Conservation (phyloP, 2,329 filamentous ascomycete species). For the Aspergillus ibericus region DNA sequence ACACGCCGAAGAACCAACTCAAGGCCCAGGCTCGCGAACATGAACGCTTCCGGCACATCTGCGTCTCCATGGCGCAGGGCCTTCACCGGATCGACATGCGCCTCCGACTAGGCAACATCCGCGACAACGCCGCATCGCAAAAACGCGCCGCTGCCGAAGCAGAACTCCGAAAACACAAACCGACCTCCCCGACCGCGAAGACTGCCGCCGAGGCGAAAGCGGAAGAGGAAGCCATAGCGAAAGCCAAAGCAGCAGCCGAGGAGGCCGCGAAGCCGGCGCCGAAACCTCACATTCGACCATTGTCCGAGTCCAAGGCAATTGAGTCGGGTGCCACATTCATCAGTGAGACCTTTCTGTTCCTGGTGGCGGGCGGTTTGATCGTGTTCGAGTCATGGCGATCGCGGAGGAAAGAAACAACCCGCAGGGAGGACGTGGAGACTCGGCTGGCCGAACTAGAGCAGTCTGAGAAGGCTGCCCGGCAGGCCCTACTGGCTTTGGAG, state of each 20-base stretch:
- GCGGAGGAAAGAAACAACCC: slow-evolving; percentile 59
- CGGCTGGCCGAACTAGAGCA: slow-evolving; percentile 59
- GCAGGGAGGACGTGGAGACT: slow-evolving; percentile 62
- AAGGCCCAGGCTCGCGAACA: slow-evolving; percentile 69
- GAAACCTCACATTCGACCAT: slow-evolving; percentile 60
- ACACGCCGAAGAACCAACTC: slow-evolving; percentile 60
- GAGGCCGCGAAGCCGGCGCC: slow-evolving; percentile 50
- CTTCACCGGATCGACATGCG: slow-evolving; percentile 69
- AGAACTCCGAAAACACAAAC: slow-evolving; percentile 54
- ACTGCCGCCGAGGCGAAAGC: slow-evolving; percentile 61
- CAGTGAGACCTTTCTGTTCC: slow-evolving; percentile 65
- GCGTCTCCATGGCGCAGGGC: slow-evolving; percentile 62
- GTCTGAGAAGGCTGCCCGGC: slow-evolving; percentile 43
- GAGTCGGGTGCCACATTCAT: slow-evolving; percentile 70
- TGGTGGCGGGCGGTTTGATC: slow-evolving; percentile 63
- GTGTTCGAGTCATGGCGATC: slow-evolving; percentile 63
- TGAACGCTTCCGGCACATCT: slow-evolving; percentile 63
- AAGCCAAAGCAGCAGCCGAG: slow-evolving; percentile 42
- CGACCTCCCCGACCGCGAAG: slow-evolving; percentile 59
- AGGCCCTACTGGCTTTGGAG: slow-evolving; percentile 46
- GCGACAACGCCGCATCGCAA: slow-evolving; percentile 57
- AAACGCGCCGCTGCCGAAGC: slow-evolving; percentile 53
- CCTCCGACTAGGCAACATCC: slow-evolving; percentile 64
- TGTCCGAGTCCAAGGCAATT: slow-evolving; percentile 67
- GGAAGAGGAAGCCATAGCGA: slow-evolving; percentile 52